Conservation (phyloP, 2,329 filamentous ascomycete genomes). For the Paracorniculantispora psalliotae region DNA sequence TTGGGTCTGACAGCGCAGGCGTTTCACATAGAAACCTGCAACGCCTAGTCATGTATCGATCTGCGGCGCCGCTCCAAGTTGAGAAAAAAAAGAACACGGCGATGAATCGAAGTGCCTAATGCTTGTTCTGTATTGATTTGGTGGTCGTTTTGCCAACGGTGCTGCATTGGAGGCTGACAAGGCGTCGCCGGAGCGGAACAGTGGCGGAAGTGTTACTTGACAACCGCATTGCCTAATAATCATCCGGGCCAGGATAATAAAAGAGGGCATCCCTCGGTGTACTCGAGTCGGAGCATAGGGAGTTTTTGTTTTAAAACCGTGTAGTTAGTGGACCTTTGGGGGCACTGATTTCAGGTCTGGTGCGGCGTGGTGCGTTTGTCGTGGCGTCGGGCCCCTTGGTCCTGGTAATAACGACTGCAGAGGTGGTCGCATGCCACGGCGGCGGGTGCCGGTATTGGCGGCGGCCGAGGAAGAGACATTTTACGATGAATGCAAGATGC, state of each 20-base stretch:
- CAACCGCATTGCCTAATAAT: neutral
- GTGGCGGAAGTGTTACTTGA: neutral
- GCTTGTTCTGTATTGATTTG: neutral
- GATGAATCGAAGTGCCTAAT: neutral
- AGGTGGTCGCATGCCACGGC: neutral
- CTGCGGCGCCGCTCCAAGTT: neutral
- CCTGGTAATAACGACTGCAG: neutral
- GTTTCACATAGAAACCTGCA: slow-evolving; percentile 13
- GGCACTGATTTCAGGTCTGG: neutral
- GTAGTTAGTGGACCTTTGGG: neutral
- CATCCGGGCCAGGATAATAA: neutral
- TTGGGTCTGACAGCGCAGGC: slow-evolving; percentile 1
- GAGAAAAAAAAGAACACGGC: neutral
- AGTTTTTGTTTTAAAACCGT: slow-evolving; percentile 1
- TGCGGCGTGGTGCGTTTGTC: slow-evolving; percentile 4
- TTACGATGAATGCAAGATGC: neutral
- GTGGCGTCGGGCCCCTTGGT: slow-evolving; percentile 1
- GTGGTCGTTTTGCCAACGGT: neutral
- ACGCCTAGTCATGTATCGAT: neutral
- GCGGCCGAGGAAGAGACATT: neutral
- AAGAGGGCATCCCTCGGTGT: neutral
- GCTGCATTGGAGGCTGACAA: neutral
- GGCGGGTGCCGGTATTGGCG: neutral
- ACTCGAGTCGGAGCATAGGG: neutral
- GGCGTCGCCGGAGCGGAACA: neutral